Evolutionary conservation across 495 filamentous ascomycete species (phyloP).

Genomic region (Thermothielavioides terrestris): DNA sequence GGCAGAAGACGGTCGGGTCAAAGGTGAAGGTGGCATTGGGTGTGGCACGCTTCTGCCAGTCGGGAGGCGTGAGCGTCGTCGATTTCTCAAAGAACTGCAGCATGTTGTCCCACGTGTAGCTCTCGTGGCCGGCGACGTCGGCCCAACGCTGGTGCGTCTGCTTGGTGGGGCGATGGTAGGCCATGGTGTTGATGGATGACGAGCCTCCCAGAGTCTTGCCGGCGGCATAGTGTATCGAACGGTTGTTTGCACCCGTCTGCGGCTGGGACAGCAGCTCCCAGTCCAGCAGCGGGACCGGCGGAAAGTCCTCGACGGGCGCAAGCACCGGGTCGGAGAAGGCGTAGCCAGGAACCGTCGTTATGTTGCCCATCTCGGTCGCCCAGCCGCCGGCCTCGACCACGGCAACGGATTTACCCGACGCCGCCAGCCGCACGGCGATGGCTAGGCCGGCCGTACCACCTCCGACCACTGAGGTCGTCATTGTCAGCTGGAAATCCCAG

Average conservation of each 20-base stretch:
- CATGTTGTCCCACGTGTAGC: constrained; percentile 38
- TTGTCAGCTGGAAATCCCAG: no score
- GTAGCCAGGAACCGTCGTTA: constrained; percentile 33
- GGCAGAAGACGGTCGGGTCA: constrained; percentile 14
- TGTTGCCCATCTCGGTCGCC: constrained; percentile 40
- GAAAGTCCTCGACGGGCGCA: constrained; percentile 6
- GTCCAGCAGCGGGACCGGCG: constrained; percentile 32
- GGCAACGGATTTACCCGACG: constrained; percentile 25
- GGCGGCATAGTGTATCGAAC: constrained; percentile 30
- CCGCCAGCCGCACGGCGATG: constrained; percentile 43
- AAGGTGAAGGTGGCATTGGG: constrained; percentile 22
- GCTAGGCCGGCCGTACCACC: constrained; percentile 47
- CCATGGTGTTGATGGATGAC: constrained; percentile 46
- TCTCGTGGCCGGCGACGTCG: constrained; percentile 33
- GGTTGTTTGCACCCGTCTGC: constrained; percentile 26
- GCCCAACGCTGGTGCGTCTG: constrained; percentile 41
- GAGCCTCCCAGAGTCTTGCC: constrained; percentile 40
- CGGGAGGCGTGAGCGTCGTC: constrained; percentile 25
- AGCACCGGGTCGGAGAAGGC: constrained; percentile 10
- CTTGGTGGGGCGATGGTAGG: constrained; percentile 33
- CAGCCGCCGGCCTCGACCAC: constrained; percentile 54
- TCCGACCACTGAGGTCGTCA: constrained; percentile 49
- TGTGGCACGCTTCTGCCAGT: constrained; percentile 14
- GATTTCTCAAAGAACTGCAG: constrained; percentile 38
- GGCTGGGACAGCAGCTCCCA: constrained; percentile 41